Percentiles rank a stretch among this genome's conserved stretches.
Evolutionary conservation across 192 early-diverging fungal species (phyloP).

Genomic region (Endogone sp.): DNA sequence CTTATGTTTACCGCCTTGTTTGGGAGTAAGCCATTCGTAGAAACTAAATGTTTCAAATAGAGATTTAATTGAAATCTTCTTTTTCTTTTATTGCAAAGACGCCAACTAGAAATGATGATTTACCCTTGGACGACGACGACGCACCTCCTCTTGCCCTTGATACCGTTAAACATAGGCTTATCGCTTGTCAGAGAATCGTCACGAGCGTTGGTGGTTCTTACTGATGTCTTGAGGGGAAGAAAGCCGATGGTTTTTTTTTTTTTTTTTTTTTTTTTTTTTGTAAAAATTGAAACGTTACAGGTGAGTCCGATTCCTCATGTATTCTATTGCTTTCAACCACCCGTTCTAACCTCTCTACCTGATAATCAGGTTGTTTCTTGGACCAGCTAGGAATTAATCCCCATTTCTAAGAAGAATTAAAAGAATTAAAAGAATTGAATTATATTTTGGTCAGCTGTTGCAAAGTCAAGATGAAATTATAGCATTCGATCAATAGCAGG

Average conservation of each 20-base stretch:
- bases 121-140: conserved; percentile 52
- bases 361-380: conserved; percentile 33
- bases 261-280: too few relatives aligned
- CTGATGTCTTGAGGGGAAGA: conserved; percentile 2
- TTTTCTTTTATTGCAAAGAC: neutral
- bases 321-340: too few relatives aligned
- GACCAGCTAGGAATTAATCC: conserved; percentile 45
- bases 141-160: conserved; percentile 46
- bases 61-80: neutral
- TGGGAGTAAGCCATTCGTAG: conserved; percentile 48
- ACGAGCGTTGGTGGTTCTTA: conserved; percentile 48
- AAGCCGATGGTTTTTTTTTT: too few relatives aligned
- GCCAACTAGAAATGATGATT: neutral
- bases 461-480: neutral
- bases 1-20: conserved; percentile 30
- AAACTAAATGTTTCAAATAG: too few relatives aligned
- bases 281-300: neutral
- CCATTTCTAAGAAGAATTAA: conserved; percentile 35
- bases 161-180: conserved; percentile 44
- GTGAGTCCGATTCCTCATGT: neutral
- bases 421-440: neutral
- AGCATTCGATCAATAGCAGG: neutral
- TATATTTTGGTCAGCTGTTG: too few relatives aligned
- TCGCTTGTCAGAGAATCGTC: conserved; percentile 42
- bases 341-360: too few relatives aligned